Conservation (phyloP, 2,329 filamentous ascomycete species). For the Coniosporium tulheliwenetii region DNA sequence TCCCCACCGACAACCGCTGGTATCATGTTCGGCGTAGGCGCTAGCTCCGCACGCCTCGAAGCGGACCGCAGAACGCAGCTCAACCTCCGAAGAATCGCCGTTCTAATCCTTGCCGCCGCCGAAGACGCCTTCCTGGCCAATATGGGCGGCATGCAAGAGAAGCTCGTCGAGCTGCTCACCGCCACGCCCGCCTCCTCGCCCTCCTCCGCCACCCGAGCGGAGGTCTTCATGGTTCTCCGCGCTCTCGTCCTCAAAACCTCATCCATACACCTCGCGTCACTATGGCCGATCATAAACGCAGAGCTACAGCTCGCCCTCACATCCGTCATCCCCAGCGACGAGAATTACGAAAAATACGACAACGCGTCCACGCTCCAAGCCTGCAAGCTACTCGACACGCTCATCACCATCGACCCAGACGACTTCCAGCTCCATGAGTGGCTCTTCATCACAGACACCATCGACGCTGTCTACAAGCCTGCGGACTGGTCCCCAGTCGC, state of each 20-base stretch:
- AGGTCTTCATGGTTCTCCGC: slow-evolving; percentile 78
- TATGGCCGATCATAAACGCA: slow-evolving; percentile 82
- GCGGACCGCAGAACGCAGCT: slow-evolving; percentile 87
- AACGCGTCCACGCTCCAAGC: slow-evolving; percentile 70
- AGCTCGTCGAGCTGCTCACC: slow-evolving; percentile 69
- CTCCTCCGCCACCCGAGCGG: slow-evolving; percentile 74
- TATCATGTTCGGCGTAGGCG: slow-evolving; percentile 97
- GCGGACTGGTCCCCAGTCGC: slow-evolving; percentile 53
- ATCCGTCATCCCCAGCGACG: slow-evolving; percentile 53
- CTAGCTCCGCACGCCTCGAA: slow-evolving; percentile 83
- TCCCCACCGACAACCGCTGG: slow-evolving; percentile 80
- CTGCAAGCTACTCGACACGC: slow-evolving; percentile 79
- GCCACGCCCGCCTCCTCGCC: slow-evolving; percentile 82
- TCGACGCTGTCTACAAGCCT: slow-evolving; percentile 83
- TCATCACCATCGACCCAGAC: slow-evolving; percentile 77
- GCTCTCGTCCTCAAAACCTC: slow-evolving; percentile 68
- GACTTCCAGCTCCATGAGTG: slow-evolving; percentile 98
- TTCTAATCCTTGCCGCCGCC: slow-evolving; percentile 61
- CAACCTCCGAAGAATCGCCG: slow-evolving; percentile 67
- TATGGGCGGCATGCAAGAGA: slow-evolving; percentile 59
- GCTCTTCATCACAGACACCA: slow-evolving; percentile 93
- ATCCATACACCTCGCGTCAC: slow-evolving; percentile 60
- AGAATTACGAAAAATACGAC: slow-evolving; percentile 59
- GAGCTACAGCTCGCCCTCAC: slow-evolving; percentile 71
- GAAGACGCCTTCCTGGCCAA: slow-evolving; percentile 70